Conservation (phyloP, 169 alveolate genomes). For the Cryptosporidium sp. region DNA sequence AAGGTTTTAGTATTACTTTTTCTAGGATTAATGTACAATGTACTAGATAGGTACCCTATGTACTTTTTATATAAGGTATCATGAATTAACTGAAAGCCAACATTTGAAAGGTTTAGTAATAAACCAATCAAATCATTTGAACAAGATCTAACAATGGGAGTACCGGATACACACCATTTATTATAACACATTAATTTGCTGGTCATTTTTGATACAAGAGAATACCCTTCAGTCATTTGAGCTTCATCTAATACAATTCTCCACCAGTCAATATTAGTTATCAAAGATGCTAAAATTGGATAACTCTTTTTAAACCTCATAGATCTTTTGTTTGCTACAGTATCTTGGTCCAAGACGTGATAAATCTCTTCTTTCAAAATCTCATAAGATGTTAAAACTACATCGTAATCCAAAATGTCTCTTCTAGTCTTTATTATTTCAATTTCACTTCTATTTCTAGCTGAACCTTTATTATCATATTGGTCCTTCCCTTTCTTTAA, state of each 20-base stretch:
- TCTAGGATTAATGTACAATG: neutral
- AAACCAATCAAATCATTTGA: constrained; percentile 80
- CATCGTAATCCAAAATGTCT: constrained; percentile 29
- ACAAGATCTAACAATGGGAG: constrained; percentile 79
- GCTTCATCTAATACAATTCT: constrained; percentile 82
- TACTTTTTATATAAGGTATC: constrained; percentile 24
- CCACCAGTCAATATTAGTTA: constrained; percentile 80
- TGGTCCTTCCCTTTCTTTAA: neutral
- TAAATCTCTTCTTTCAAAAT: constrained; percentile 47
- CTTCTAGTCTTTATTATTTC: constrained; percentile 15
- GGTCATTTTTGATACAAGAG: constrained; percentile 73
- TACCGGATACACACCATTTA: constrained; percentile 82
- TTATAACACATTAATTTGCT: constrained; percentile 16
- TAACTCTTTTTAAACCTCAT: constrained; percentile 74
- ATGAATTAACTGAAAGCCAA: constrained; percentile 27
- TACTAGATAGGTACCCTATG: constrained; percentile 6
- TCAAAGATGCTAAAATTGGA: constrained; percentile 77
- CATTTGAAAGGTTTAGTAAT: constrained; percentile 66
- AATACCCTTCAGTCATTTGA: constrained; percentile 80
- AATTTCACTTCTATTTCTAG: too few relatives aligned
- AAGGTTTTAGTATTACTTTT: neutral
- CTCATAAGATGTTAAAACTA: constrained; percentile 51
- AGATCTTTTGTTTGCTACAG: constrained; percentile 33
- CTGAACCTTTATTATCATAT: too few relatives aligned
- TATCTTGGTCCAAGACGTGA: constrained; percentile 41